Conservation (phyloP, 371 early-diverging fungal species). For the Chytridium lagenaria region DNA sequence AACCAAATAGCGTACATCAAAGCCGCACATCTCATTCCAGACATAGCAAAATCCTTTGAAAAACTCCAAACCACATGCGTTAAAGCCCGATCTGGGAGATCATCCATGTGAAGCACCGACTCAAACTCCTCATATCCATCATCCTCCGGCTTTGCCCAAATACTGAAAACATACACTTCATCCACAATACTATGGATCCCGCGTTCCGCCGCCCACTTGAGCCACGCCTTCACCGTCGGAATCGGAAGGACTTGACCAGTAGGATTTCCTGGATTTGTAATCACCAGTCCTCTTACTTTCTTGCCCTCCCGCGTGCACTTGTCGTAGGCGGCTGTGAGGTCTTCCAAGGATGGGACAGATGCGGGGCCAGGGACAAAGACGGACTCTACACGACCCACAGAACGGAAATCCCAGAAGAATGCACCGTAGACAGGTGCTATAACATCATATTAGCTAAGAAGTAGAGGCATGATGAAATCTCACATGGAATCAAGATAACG, state of each 20-base stretch:
- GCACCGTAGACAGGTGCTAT: slow-evolving; percentile 76
- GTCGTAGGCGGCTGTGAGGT: slow-evolving; percentile 52
- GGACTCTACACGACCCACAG: slow-evolving; percentile 42
- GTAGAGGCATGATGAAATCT: neutral
- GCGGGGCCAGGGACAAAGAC: slow-evolving; percentile 27
- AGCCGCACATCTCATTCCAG: slow-evolving; percentile 28
- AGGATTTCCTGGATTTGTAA: slow-evolving; percentile 78
- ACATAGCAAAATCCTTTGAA: slow-evolving; percentile 46
- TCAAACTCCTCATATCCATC: slow-evolving; percentile 27
- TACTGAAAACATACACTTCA: slow-evolving; percentile 82
- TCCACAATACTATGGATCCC: slow-evolving; percentile 76
- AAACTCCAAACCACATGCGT: slow-evolving; percentile 79
- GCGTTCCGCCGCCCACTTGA: slow-evolving; percentile 66
- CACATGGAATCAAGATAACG: slow-evolving; percentile 64
- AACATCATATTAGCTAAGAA: neutral
- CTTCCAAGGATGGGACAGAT: slow-evolving; percentile 22
- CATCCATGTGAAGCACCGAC: slow-evolving; percentile 24
- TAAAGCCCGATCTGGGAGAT: slow-evolving; percentile 65
- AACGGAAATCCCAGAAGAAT: slow-evolving; percentile 67
- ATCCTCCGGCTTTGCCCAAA: slow-evolving; percentile 51
- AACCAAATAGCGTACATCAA: slow-evolving; percentile 27
- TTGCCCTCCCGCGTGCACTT: slow-evolving; percentile 47
- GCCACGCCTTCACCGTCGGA: slow-evolving; percentile 58
- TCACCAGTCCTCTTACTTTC: slow-evolving; percentile 58
- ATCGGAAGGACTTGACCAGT: slow-evolving; percentile 57